Conservation (phyloP, 75 land plant genomes). For the Pseudotsuga menziesii region DNA sequence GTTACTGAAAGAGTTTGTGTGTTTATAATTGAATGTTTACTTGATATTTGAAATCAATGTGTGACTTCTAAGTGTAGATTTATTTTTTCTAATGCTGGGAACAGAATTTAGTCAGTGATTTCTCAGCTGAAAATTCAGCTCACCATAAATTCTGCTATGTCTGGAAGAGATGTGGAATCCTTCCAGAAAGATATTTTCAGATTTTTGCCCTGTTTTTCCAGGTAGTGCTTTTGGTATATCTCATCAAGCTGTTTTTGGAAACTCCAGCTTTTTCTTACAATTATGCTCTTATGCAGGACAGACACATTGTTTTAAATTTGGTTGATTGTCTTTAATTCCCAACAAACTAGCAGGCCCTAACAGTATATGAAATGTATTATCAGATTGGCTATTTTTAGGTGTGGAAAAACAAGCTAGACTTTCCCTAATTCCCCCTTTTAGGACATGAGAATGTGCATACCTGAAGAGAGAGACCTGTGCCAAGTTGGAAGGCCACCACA, state of each 20-base stretch:
- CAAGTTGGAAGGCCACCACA: constrained; percentile 73
- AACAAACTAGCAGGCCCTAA: neutral
- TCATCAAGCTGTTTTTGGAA: too few relatives aligned
- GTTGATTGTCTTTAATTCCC: too few relatives aligned
- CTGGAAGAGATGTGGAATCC: constrained; percentile 79
- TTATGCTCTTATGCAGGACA: too few relatives aligned
- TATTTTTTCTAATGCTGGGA: neutral
- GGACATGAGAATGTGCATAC: constrained; percentile 18
- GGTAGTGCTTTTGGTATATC: too few relatives aligned
- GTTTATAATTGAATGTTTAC: neutral
- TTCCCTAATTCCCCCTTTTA: neutral
- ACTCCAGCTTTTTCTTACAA: too few relatives aligned
- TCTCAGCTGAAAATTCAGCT: constrained; percentile 76
- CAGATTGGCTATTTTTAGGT: neutral
- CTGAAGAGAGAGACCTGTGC: constrained; percentile 69
- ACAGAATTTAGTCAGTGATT: constrained; percentile 84
- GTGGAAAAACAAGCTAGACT: neutral
- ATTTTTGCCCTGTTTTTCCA: neutral
- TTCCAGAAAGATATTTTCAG: constrained; percentile 71
- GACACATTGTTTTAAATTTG: too few relatives aligned
- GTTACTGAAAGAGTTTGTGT: neutral
- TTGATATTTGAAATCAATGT: constrained; percentile 1
- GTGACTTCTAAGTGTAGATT: neutral
- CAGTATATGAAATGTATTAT: neutral
- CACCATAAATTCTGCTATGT: constrained; percentile 75